Evolutionary conservation across 176 grass and related monocot species (phyloP).

Genomic region (Aechmea fasciata): DNA sequence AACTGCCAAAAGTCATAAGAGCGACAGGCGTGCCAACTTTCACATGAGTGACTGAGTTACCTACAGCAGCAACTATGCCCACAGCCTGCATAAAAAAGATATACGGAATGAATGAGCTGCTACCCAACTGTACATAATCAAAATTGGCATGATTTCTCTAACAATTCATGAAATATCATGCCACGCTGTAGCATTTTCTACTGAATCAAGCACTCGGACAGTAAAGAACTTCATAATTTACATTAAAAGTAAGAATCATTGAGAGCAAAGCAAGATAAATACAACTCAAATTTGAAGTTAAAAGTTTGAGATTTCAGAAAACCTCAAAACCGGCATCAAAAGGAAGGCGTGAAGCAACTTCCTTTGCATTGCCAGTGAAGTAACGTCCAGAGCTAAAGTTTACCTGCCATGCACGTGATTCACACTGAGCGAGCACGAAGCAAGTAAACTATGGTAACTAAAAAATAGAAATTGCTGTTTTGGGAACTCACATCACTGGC

Average conservation of each 20-base stretch:
- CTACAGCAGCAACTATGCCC: conserved; percentile 81
- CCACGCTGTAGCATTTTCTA: neutral
- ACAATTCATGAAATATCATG: neutral
- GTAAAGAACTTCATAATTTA: too few relatives aligned
- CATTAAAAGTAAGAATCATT: too few relatives aligned
- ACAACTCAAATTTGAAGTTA: neutral
- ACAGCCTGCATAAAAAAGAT: conserved; percentile 54
- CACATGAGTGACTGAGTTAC: conserved; percentile 65
- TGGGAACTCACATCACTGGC: conserved; percentile 87
- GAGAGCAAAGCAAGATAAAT: too few relatives aligned
- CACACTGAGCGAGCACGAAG: neutral
- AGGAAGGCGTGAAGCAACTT: conserved; percentile 67
- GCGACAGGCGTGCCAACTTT: conserved; percentile 90
- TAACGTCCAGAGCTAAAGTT: conserved; percentile 95
- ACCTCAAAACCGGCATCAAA: conserved; percentile 98
- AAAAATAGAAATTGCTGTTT: conserved; percentile 6
- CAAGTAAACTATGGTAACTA: neutral
- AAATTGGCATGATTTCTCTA: neutral
- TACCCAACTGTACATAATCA: neutral
- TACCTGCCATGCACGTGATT: conserved; percentile 42
- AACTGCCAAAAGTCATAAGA: conserved; percentile 92
- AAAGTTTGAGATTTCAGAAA: conserved; percentile 9
- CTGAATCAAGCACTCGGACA: neutral
- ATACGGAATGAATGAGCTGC: neutral
- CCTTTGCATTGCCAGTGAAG: conserved; percentile 62